Base-by-base conservation (phyloP, 2,329 filamentous ascomycete genomes). In the Fusarium pseudograminearum region DNA sequence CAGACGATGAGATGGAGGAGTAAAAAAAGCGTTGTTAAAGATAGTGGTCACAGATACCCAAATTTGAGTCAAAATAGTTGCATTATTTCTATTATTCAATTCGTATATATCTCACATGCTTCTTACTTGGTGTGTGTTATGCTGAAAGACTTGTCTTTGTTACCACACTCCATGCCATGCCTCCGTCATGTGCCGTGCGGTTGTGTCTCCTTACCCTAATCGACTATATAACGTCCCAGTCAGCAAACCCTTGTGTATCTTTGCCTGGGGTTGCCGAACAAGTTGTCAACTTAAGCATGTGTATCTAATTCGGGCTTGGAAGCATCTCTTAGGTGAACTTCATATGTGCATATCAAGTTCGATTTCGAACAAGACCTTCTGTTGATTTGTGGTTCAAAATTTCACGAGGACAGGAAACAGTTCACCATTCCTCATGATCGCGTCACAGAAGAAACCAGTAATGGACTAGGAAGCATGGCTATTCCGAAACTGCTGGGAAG, bases 1-100 rank as follows among this genome's bases (percentile, higher is more conserved):
- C 30, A 46, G 53, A 30, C 10, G 60, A 65, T 14, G 55, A 71
- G 40, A 20, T 58, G 28, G 41, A 53, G 34, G 61, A 65, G 69
- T 70, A 65, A 66, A 47, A 55, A 53, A 42, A 38, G 57, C n/a
- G 34, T 62, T 59, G 20, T 15, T 44, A 36, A 38, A 47, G 51
- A 59, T 47, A 50, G 51, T 52, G 69, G 69, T 56, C 36, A 58
- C 48, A 62, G 44, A 73, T 73, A 71, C 67, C 67, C 67, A 70
- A 51, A 71, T 12, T 55, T 46, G 44, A 65, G 51, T 42, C 45
- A 47, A 34, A 16, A 65, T 28, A 48, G 26, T 30, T 20, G 14
- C n/a, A 33, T 48, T 54, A 20, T 26, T 56, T 46, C n/a, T 47
- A 41, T 26, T 45, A 34, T 34, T n/a, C 33, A 40, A 33, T 16